Conservation (phyloP, 176 grass and related monocot species). For the Melocanna baccifera region DNA sequence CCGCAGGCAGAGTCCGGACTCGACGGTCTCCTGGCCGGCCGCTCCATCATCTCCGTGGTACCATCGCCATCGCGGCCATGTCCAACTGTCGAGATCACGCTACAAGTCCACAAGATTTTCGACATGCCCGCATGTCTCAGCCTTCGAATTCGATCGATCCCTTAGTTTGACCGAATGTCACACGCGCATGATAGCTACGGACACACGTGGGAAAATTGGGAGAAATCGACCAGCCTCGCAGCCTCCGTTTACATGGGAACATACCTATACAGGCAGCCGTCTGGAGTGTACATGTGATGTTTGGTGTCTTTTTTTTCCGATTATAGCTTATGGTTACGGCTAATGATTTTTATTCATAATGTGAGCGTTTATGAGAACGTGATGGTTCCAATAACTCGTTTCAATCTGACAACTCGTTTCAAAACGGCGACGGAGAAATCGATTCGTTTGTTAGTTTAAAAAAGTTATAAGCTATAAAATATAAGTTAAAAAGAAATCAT, state of each 20-base stretch:
- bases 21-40: slow-evolving; percentile 7
- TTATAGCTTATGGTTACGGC: too few relatives aligned
- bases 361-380: accelerated
- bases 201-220: too few relatives aligned
- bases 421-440: accelerated
- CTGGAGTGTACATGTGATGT: too few relatives aligned
- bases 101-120: background rate
- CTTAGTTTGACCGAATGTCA: background rate
- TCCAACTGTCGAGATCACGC: background rate
- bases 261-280: too few relatives aligned
- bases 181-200: too few relatives aligned
- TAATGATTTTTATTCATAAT: accelerated
- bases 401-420: too few relatives aligned
- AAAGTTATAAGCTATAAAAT: too few relatives aligned
- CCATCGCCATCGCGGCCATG: background rate
- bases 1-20: background rate
- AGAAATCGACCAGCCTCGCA: too few relatives aligned
- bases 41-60: background rate
- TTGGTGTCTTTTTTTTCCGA: accelerated
- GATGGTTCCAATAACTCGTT: too few relatives aligned
- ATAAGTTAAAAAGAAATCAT: accelerated
- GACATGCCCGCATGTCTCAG: too few relatives aligned
- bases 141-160: background rate
- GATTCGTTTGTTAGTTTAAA: accelerated
- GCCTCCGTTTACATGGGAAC: too few relatives aligned